Conservation (phyloP, 1,284 basidiomycete species). For the Ustilago lituana region DNA sequence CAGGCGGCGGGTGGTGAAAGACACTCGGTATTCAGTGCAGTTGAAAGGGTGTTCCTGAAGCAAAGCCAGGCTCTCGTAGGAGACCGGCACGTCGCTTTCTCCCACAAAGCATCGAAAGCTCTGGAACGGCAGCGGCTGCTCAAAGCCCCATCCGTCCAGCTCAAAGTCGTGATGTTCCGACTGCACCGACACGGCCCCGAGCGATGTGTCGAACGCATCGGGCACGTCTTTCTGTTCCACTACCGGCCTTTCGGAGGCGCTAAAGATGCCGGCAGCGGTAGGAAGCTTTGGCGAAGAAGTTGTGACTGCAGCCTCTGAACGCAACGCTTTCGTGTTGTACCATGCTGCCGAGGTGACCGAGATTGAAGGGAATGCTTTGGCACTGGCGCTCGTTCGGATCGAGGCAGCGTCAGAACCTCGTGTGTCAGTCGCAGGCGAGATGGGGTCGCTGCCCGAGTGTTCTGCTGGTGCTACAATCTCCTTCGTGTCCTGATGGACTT, state of each 20-base stretch:
- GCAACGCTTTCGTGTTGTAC: slow-evolving; percentile 46
- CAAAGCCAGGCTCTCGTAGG: slow-evolving; percentile 10
- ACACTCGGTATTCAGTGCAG: slow-evolving; percentile 15
- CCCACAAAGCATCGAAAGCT: slow-evolving; percentile 30
- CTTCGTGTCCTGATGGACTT: too few relatives aligned
- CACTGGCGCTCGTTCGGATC: slow-evolving; percentile 26
- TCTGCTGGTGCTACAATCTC: background rate
- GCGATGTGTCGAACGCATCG: slow-evolving; percentile 19
- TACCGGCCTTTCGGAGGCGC: background rate
- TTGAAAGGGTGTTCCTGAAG: slow-evolving; percentile 14
- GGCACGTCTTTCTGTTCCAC: background rate
- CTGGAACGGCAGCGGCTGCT: slow-evolving; percentile 30
- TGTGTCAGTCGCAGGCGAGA: slow-evolving; percentile 1
- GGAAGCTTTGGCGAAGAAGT: slow-evolving; percentile 21
- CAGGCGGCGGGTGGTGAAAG: slow-evolving; percentile 31
- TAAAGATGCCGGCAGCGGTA: slow-evolving; percentile 16
- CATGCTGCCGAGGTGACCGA: slow-evolving; percentile 54
- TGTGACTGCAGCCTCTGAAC: slow-evolving; percentile 13
- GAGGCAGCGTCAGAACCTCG: slow-evolving; percentile 24
- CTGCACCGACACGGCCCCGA: slow-evolving; percentile 16
- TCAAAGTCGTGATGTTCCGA: slow-evolving; percentile 52
- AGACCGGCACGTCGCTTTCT: slow-evolving; percentile 16
- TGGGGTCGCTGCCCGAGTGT: background rate
- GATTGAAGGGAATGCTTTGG: slow-evolving; percentile 52
- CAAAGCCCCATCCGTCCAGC: slow-evolving; percentile 49